Conservation (phyloP, 371 early-diverging fungal species). For the Cokeromyces recurvatus region DNA sequence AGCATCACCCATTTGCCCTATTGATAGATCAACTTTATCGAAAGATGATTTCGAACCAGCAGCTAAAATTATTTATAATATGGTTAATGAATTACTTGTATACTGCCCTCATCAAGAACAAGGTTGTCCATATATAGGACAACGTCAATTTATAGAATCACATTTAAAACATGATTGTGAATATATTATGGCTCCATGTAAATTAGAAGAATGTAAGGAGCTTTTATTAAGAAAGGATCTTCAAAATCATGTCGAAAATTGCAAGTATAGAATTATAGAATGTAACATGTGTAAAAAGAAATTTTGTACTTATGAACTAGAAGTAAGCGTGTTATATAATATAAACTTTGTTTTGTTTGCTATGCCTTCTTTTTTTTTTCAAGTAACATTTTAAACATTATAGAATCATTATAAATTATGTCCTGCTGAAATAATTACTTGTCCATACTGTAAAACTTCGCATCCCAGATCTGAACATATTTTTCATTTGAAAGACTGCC, state of each 20-base stretch:
- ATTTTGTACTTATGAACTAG: slow-evolving; percentile 39
- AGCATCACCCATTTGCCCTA: slow-evolving; percentile 54
- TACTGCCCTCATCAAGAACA: slow-evolving; percentile 52
- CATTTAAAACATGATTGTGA: slow-evolving; percentile 60
- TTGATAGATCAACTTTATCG: slow-evolving; percentile 53
- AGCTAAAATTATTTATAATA: slow-evolving; percentile 58
- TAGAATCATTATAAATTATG: slow-evolving; percentile 60
- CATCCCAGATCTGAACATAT: slow-evolving; percentile 44
- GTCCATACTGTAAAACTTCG: slow-evolving; percentile 55
- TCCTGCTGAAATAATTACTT: slow-evolving; percentile 53
- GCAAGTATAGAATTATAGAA: slow-evolving; percentile 54
- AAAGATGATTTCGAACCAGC: slow-evolving; percentile 46
- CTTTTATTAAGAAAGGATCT: slow-evolving; percentile 55
- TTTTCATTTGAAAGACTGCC: slow-evolving; percentile 51
- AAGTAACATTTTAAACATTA: no score
- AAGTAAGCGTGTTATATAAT: no score
- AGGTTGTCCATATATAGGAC: slow-evolving; percentile 58
- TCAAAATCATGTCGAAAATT: slow-evolving; percentile 48
- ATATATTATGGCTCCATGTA: slow-evolving; percentile 51
- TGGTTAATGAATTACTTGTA: slow-evolving; percentile 67
- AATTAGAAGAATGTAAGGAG: slow-evolving; percentile 56
- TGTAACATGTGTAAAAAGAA: slow-evolving; percentile 60
- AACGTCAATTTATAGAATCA: slow-evolving; percentile 51
- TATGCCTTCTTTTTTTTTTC: no score
- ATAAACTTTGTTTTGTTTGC: no score